A percentile compares a stretch with the other conserved stretches of the same genome.
These are phyloP conservation scores for Hypoxylon sp. DNA, from an alignment of 2,329 filamentous ascomycete species.

Conservation along the genomic window DNA sequence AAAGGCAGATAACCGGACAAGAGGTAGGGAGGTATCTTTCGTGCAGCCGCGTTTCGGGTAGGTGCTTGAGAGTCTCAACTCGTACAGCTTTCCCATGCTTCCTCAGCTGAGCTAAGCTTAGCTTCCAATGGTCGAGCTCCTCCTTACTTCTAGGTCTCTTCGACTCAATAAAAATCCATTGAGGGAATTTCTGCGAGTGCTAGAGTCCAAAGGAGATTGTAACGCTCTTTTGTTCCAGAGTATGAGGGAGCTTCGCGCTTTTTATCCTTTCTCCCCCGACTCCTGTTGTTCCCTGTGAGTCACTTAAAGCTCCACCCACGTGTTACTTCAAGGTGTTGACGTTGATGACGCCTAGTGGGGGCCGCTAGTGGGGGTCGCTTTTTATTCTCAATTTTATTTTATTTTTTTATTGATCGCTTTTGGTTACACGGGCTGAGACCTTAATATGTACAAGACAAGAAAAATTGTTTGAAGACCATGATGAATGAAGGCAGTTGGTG, in stretches of 20 bases:
- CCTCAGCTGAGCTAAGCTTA: conserved; percentile 28
- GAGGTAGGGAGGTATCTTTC: conserved; percentile 26
- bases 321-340: conserved; percentile 35
- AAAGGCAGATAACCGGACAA: conserved; percentile 33
- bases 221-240: conserved; percentile 29
- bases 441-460: conserved; percentile 6
- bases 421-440: conserved; percentile 2
- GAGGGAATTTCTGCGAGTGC: conserved; percentile 26
- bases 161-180: neutral
- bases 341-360: conserved; percentile 36
- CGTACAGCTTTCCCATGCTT: conserved; percentile 1
- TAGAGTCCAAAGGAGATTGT: conserved; percentile 12
- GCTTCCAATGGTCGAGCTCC: conserved; percentile 2
- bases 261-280: conserved; percentile 41
- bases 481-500: neutral
- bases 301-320: conserved; percentile 40
- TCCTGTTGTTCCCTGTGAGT: conserved; percentile 27
- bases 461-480: conserved; percentile 1
- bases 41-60: conserved; percentile 33
- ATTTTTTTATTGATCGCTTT: conserved; percentile 3
- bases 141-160: conserved; percentile 12
- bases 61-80: neutral
- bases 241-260: conserved; percentile 40
- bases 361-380: conserved; percentile 30
- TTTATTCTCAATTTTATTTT: conserved; percentile 20